Percentiles rank a stretch among this genome's conserved stretches.
Evolutionary conservation across 1,284 basidiomycete genomes (phyloP).

Genomic region (Athelia psychrophila): DNA sequence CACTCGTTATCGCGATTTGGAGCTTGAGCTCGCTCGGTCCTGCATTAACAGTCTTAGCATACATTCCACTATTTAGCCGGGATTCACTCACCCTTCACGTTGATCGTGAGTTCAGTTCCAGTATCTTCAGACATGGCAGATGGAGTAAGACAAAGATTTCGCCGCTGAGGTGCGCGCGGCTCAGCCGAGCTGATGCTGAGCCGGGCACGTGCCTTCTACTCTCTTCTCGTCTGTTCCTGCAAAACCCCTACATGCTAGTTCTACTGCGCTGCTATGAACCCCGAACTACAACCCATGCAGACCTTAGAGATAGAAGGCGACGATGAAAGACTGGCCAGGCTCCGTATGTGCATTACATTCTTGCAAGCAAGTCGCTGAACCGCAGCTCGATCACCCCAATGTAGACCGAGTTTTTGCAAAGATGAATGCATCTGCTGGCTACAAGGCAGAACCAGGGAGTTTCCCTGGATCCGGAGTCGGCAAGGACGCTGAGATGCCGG

Average conservation of each 20-base stretch:
- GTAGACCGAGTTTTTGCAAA: background rate
- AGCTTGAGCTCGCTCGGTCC: conserved; percentile 91
- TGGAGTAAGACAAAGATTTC: background rate
- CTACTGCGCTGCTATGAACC: background rate
- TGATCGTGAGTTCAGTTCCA: background rate
- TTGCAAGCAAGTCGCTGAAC: background rate
- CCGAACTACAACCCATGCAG: background rate
- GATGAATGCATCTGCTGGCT: background rate
- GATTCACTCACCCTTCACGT: background rate
- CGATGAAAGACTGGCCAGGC: background rate
- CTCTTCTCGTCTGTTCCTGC: no score
- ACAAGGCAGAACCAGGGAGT: background rate
- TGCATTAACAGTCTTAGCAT: conserved; percentile 21
- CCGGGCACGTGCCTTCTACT: no score
- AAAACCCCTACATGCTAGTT: no score
- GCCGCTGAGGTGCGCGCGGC: no score
- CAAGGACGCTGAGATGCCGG: background rate
- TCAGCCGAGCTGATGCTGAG: no score
- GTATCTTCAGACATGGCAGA: background rate
- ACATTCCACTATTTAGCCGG: background rate
- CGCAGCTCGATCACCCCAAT: background rate
- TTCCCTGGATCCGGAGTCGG: background rate
- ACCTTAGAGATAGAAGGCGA: background rate
- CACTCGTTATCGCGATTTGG: conserved; percentile 73
- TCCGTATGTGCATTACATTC: background rate